Evolutionary conservation across 306 rosid species (phyloP), one percentile per base, ranked within the genome.

Genomic region (Rosa multiflora): DNA sequence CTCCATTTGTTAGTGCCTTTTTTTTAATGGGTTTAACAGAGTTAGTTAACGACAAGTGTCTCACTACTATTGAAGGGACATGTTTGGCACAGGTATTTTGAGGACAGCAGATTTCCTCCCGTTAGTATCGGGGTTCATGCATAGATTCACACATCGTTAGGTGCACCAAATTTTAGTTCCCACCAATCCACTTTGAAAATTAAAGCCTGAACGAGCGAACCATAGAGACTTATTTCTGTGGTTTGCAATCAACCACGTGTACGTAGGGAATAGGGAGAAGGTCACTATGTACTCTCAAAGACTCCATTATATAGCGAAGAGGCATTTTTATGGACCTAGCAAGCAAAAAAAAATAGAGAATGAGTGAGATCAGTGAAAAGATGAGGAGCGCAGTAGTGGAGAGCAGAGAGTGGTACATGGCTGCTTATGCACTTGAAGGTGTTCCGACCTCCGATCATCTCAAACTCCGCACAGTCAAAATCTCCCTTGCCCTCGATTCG

Each of bases 391-490:
- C 52, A 5, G 47, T 46, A 23, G 83, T 89, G 14, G 82, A 87
- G 73, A 89, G 84, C 84, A 78, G 39, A 81, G 96, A 89, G 76
- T 91, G 91, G 96, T 87, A 86, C 86, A 35, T 91, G 61, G 84
- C 88, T 1, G 82, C 84, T 1, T 84, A 84, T 35, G 83, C 87
- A n/a, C 47, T 87, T 0, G 48, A 87, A 12, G 91, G 95, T n/a
- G 82, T 88, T 77, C 95, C 92, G 26, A 76, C 67, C 46, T 81
- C 91, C 0, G 79, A 89, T 8, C 83, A 89, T 81, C 91, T 91
- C 37, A 86, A 87, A 79, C 87, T 89, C 71, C 87, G 93, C 6
- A 79, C 81, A 0, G 74, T 84, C 1, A 0, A 39, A 4, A 55
- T 88, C 46, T 84, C 88, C 4, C n/a, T 83, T 0, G 9, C 72